A percentile compares a stretch with the other conserved stretches of the same genome.
Evolutionary conservation across 495 filamentous ascomycete species (phyloP).

Genomic region (Hyaloscypha bicolor): DNA sequence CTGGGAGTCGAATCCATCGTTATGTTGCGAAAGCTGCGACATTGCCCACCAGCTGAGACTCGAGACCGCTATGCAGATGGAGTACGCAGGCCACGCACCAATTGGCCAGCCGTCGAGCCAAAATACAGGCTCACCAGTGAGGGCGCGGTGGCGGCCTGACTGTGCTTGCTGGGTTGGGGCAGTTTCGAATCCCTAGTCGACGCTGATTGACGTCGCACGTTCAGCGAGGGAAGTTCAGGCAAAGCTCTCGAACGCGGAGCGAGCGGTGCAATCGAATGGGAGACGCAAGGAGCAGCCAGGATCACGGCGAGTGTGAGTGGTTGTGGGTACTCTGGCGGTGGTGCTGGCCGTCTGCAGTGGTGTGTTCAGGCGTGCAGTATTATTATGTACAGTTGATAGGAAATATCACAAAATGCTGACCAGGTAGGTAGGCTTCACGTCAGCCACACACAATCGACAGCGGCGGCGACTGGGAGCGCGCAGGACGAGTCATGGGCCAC

Average conservation of each 20-base stretch:
- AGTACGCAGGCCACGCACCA: slow-evolving; percentile 6
- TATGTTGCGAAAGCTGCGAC: slow-evolving; percentile 36
- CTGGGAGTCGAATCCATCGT: slow-evolving; percentile 30
- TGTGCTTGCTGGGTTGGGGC: slow-evolving; percentile 21
- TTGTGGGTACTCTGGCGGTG: background rate
- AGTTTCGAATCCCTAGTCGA: slow-evolving; percentile 29
- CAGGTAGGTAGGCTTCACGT: slow-evolving; percentile 22
- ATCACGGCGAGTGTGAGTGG: background rate
- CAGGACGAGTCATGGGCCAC: background rate
- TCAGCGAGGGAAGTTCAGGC: slow-evolving; percentile 29
- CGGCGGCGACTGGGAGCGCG: background rate
- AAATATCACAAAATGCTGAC: slow-evolving; percentile 3
- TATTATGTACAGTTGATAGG: slow-evolving; percentile 13
- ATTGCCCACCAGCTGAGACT: slow-evolving; percentile 30
- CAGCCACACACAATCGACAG: slow-evolving; percentile 16
- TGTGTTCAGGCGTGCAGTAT: slow-evolving; percentile 3
- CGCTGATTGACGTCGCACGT: slow-evolving; percentile 34
- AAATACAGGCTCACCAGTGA: slow-evolving; percentile 17
- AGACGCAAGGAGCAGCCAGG: background rate
- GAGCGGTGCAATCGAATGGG: slow-evolving; percentile 11
- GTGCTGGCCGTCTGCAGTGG: background rate
- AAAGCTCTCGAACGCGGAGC: slow-evolving; percentile 29
- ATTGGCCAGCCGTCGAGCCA: slow-evolving; percentile 23
- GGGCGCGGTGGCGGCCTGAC: slow-evolving; percentile 25
- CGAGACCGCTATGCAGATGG: slow-evolving; percentile 23